Evolutionary conservation across 2,329 filamentous ascomycete genomes (phyloP).

Genomic region (Alternaria brassicae): DNA sequence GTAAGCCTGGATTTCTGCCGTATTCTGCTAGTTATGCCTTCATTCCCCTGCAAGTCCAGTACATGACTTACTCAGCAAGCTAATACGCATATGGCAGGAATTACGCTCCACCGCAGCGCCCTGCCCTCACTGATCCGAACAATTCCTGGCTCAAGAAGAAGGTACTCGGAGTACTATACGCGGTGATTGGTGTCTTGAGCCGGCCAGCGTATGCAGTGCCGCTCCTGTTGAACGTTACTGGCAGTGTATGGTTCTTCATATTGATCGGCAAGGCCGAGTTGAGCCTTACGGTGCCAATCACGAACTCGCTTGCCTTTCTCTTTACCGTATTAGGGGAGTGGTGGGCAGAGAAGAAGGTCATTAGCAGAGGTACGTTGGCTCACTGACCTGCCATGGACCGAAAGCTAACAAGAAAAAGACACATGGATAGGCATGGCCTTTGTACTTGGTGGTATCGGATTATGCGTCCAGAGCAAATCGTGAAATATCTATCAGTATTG

Average conservation of each 20-base stretch:
- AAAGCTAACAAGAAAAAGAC: slow-evolving; percentile 58
- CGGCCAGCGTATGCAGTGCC: slow-evolving; percentile 87
- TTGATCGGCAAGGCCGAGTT: slow-evolving; percentile 91
- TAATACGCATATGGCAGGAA: slow-evolving; percentile 44
- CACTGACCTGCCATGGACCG: background rate
- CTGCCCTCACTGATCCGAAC: slow-evolving; percentile 44
- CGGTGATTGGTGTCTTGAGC: slow-evolving; percentile 76
- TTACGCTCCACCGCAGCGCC: slow-evolving; percentile 64
- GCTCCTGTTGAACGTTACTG: slow-evolving; percentile 85
- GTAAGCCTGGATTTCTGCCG: slow-evolving; percentile 1
- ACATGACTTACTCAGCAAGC: background rate
- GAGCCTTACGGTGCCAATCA: slow-evolving; percentile 91
- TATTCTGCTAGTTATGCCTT: background rate
- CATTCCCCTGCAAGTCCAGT: background rate
- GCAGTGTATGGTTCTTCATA: slow-evolving; percentile 95
- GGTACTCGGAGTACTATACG: slow-evolving; percentile 72
- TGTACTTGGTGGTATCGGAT: slow-evolving; percentile 78
- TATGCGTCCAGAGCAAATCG: slow-evolving; percentile 74
- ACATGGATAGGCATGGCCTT: slow-evolving; percentile 83
- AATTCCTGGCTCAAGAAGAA: slow-evolving; percentile 69
- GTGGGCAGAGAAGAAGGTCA: slow-evolving; percentile 92
- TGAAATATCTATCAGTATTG: slow-evolving; percentile 16
- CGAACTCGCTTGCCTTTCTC: slow-evolving; percentile 92
- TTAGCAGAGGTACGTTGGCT: slow-evolving; percentile 72
- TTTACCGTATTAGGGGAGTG: slow-evolving; percentile 95